Conservation (phyloP, 2,329 filamentous ascomycete species). For the Stagonosporopsis tanaceti region DNA sequence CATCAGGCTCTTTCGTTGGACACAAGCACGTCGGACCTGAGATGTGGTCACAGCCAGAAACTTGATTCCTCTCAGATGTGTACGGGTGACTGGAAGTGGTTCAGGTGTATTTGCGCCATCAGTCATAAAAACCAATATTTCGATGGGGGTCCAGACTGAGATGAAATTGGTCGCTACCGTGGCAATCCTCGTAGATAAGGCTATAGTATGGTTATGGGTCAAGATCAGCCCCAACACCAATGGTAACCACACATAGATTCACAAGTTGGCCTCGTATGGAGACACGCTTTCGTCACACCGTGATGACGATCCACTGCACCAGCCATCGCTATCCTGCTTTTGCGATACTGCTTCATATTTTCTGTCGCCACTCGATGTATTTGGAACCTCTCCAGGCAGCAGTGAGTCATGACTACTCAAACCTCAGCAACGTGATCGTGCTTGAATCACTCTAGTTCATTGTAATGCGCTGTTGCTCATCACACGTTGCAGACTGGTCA, state of each 20-base stretch:
- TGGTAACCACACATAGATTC: background rate
- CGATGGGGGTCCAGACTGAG: background rate
- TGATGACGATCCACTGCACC: slow-evolving; percentile 10
- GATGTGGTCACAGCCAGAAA: background rate
- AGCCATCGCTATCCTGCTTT: background rate
- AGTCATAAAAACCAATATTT: no score
- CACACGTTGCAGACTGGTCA: slow-evolving; percentile 25
- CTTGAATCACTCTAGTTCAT: slow-evolving; percentile 17
- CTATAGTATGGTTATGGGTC: background rate
- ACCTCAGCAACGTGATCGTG: slow-evolving; percentile 9
- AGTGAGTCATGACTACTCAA: slow-evolving; percentile 19
- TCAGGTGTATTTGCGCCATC: no score
- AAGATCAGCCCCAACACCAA: background rate
- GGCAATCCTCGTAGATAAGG: background rate
- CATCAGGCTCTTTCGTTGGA: background rate
- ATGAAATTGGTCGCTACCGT: background rate
- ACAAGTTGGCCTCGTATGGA: background rate
- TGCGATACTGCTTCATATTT: background rate
- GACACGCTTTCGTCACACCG: background rate
- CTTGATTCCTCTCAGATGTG: background rate
- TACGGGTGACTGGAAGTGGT: background rate
- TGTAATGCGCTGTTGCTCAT: slow-evolving; percentile 4
- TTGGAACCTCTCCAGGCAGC: slow-evolving; percentile 18
- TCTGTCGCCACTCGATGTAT: background rate
- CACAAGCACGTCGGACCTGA: background rate